Percentiles rank a stretch among this genome's conserved stretches.
Conservation (phyloP, 768 basidiomycete species). For the Dacryopinax spathularia region DNA sequence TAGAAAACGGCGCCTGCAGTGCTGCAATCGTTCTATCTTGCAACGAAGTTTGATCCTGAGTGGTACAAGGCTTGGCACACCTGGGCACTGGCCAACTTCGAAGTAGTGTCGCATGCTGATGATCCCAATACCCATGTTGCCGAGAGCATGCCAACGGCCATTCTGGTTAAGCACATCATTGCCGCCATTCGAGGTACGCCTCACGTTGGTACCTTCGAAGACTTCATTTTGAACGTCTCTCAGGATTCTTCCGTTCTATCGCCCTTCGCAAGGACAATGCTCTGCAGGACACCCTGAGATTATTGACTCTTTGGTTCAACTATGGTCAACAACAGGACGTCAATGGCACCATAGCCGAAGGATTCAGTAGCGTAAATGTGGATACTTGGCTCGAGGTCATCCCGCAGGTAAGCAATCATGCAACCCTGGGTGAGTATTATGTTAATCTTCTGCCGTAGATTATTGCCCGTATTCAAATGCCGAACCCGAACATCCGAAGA, state of each 20-base stretch:
- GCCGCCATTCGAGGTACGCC: conserved; percentile 76
- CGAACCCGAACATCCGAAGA: conserved; percentile 67
- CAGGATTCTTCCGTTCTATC: conserved; percentile 92
- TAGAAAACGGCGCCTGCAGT: conserved; percentile 73
- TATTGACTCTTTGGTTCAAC: conserved; percentile 96
- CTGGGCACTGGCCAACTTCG: conserved; percentile 94
- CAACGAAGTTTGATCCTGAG: conserved; percentile 80
- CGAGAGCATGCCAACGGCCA: conserved; percentile 43
- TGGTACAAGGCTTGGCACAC: conserved; percentile 99
- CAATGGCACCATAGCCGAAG: conserved; percentile 71
- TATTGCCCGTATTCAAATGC: conserved; percentile 95
- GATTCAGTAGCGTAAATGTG: conserved; percentile 79
- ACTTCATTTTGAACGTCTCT: conserved; percentile 8
- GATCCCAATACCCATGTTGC: conserved; percentile 41
- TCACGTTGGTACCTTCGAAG: background rate
- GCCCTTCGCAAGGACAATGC: conserved; percentile 78
- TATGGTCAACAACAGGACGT: conserved; percentile 84
- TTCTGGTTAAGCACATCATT: conserved; percentile 69
- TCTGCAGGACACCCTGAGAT: conserved; percentile 82
- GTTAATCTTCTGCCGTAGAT: conserved; percentile 40
- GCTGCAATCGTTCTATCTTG: conserved; percentile 65
- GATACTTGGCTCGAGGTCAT: conserved; percentile 99
- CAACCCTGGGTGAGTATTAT: background rate
- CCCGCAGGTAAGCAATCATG: conserved; percentile 54
- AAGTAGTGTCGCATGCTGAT: conserved; percentile 75